phyloP scores from a whole-genome alignment of 805 yeast species.

The Lipomyces spencermartinsiae region DNA sequence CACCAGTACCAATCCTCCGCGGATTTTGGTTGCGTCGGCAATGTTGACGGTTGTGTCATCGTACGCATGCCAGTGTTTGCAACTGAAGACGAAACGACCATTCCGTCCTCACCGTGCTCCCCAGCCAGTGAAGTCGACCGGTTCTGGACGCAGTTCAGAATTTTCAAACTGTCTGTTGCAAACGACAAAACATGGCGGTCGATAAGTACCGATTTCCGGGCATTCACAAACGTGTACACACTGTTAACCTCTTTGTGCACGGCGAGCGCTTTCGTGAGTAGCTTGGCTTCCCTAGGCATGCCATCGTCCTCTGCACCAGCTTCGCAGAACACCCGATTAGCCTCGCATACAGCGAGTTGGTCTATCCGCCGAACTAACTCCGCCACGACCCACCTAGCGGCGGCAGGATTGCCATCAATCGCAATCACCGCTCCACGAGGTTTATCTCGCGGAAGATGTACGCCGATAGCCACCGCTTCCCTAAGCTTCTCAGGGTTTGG shows the following conservation, averaged over 20 bases:
- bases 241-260: slow-evolving; percentile 20
- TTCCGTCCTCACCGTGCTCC: not conserved
- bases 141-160: not conserved
- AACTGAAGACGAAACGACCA: not conserved
- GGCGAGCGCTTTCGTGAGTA: slow-evolving; percentile 17
- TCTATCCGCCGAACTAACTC: slow-evolving; percentile 16
- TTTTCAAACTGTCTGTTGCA: slow-evolving; percentile 17
- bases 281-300: slow-evolving; percentile 20
- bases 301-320: slow-evolving; percentile 1
- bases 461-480: slow-evolving; percentile 1
- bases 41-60: not conserved
- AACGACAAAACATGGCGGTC: slow-evolving; percentile 16
- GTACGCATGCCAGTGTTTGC: not conserved
- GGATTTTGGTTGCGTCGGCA: not conserved
- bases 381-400: slow-evolving; percentile 1
- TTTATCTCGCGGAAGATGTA: slow-evolving; percentile 7
- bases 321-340: not conserved
- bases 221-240: slow-evolving; percentile 12
- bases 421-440: slow-evolving; percentile 35
- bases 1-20: slow-evolving; percentile 30
- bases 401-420: slow-evolving; percentile 24
- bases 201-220: slow-evolving; percentile 27
- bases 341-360: slow-evolving; percentile 13
- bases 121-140: not conserved
- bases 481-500: slow-evolving; percentile 7